Evolutionary conservation across 2,329 filamentous ascomycete genomes (phyloP).

Genomic region (Cercospora brassicicola): DNA sequence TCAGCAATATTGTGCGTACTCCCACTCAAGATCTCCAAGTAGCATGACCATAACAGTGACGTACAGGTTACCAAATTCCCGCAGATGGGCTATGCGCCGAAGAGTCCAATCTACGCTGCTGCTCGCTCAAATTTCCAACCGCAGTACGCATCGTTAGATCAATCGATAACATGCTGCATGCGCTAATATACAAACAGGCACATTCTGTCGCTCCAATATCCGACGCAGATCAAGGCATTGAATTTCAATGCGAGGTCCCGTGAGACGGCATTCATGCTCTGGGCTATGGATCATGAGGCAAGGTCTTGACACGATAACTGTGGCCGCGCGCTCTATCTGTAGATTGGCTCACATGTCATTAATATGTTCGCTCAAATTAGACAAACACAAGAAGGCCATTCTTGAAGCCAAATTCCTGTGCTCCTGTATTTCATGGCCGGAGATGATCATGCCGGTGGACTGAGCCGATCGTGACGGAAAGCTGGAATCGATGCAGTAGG

Average conservation of each 20-base stretch:
- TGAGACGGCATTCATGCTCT: too few species aligned
- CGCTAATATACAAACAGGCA: not conserved
- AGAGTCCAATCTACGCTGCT: not conserved
- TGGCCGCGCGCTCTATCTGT: too few species aligned
- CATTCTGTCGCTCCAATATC: not conserved
- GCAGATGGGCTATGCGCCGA: not conserved
- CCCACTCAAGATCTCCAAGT: not conserved
- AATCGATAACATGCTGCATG: not conserved
- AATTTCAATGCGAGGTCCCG: not conserved
- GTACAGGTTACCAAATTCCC: not conserved
- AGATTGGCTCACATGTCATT: too few species aligned
- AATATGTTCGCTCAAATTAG: too few species aligned
- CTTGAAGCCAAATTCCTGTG: too few species aligned
- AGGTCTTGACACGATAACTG: too few species aligned
- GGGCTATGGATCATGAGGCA: too few species aligned
- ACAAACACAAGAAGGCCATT: too few species aligned
- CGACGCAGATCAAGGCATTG: not conserved
- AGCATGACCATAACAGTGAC: not conserved
- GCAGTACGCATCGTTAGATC: not conserved
- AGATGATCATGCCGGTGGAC: too few species aligned
- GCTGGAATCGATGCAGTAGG: too few species aligned
- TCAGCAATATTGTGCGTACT: not conserved
- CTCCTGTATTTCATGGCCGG: too few species aligned
- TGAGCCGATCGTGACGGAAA: too few species aligned
- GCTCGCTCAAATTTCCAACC: not conserved